Evolutionary conservation across 306 rosid genomes (phyloP).

Genomic region (Medicago lupulina): DNA sequence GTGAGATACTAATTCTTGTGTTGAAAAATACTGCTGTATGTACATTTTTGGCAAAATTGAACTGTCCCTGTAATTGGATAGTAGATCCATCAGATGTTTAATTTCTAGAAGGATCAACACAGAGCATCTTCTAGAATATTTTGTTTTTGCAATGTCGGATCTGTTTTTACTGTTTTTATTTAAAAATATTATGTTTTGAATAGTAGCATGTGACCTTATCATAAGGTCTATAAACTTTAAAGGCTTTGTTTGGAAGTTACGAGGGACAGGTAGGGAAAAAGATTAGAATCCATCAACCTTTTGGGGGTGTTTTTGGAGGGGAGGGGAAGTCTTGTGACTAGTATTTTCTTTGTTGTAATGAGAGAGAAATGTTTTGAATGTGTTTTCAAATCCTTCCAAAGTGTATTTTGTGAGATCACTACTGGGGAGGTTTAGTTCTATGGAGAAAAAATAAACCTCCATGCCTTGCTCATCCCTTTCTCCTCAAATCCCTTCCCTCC

Average conservation of each 20-base stretch:
- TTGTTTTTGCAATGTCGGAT: neutral
- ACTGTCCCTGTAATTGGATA: neutral
- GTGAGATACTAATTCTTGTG: neutral
- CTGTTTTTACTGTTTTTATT: constrained; percentile 9
- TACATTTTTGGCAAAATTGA: neutral
- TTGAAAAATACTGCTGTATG: neutral
- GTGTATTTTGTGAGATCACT: neutral
- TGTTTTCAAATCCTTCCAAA: neutral
- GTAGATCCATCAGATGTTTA: neutral
- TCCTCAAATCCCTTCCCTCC: neutral
- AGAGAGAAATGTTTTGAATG: neutral
- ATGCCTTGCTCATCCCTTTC: neutral
- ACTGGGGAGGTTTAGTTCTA: neutral
- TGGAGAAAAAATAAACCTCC: neutral
- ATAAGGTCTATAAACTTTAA: neutral
- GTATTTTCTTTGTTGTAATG: neutral
- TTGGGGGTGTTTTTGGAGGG: neutral
- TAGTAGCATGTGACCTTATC: constrained; percentile 3
- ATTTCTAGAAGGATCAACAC: constrained; percentile 7
- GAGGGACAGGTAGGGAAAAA: neutral
- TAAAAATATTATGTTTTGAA: neutral
- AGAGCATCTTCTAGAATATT: neutral
- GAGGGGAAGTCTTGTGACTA: neutral
- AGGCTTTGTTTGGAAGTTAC: neutral
- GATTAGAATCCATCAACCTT: neutral